phyloP scores from a whole-genome alignment of 2,329 filamentous ascomycete species.

The Scytalidium lignicola region DNA sequence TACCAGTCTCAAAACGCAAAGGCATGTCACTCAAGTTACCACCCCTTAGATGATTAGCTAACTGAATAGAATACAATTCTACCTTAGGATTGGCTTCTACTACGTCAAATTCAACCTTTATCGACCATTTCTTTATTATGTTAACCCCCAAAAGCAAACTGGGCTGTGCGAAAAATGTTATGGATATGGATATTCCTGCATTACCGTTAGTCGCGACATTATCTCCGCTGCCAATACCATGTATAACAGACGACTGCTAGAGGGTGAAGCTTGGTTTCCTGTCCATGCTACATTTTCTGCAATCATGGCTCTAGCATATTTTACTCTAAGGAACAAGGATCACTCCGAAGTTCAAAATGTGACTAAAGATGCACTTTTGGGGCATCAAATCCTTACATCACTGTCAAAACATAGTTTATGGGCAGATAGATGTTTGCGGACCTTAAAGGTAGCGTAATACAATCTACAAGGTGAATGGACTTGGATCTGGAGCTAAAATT shows the following conservation, averaged over 20 bases:
- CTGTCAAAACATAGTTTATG: not conserved
- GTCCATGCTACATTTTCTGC: conserved; percentile 77
- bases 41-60: conserved; percentile 22
- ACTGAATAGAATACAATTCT: conserved; percentile 50
- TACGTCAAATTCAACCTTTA: conserved; percentile 77
- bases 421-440: conserved; percentile 39
- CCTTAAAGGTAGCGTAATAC: conserved; percentile 51
- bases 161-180: conserved; percentile 66
- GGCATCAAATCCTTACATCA: not conserved
- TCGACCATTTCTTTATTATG: conserved; percentile 75
- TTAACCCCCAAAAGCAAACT: conserved; percentile 56
- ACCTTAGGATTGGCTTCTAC: conserved; percentile 70
- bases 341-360: not conserved
- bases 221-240: conserved; percentile 73
- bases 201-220: conserved; percentile 59
- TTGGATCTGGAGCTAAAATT: not conserved
- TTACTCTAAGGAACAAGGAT: conserved; percentile 61
- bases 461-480: not conserved
- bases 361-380: not conserved
- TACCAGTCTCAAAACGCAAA: conserved; percentile 62
- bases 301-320: conserved; percentile 70
- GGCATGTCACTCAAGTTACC: conserved; percentile 43
- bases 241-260: conserved; percentile 63
- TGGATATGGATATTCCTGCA: conserved; percentile 56
- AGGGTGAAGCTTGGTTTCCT: conserved; percentile 78